Evolutionary conservation across 768 basidiomycete genomes (phyloP).

Genomic region (Trametes cingulata): DNA sequence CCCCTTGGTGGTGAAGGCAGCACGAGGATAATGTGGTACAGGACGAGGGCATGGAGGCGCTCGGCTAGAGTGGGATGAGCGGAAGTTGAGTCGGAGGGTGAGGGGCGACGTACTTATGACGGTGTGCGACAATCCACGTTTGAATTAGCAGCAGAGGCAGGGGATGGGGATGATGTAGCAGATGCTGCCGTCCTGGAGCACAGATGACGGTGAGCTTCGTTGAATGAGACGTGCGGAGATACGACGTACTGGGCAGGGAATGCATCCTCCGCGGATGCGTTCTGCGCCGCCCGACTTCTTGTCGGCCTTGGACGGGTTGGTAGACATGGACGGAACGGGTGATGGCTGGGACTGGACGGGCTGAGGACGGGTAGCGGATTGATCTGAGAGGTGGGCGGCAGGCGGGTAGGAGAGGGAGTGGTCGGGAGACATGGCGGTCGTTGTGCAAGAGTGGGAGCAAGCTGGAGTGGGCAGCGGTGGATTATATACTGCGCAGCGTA

Average conservation of each 20-base stretch:
- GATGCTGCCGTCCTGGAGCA: slow-evolving; percentile 5
- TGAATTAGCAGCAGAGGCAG: slow-evolving; percentile 9
- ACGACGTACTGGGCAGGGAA: slow-evolving; percentile 5
- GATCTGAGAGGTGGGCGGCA: neutral
- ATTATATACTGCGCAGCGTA: too few relatives aligned
- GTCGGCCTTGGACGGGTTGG: neutral
- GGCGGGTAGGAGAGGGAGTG: slow-evolving; percentile 4
- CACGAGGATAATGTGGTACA: too few relatives aligned
- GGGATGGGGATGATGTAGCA: slow-evolving; percentile 14
- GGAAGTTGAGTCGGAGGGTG: too few relatives aligned
- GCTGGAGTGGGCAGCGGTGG: too few relatives aligned
- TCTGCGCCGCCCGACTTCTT: neutral
- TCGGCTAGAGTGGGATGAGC: too few relatives aligned
- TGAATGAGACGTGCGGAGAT: too few relatives aligned
- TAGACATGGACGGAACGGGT: neutral
- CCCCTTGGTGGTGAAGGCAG: too few relatives aligned
- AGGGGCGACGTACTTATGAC: too few relatives aligned
- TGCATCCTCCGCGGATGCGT: slow-evolving; percentile 5
- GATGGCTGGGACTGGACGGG: neutral
- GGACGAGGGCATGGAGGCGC: too few relatives aligned
- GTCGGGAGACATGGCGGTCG: neutral
- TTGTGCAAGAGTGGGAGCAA: too few relatives aligned
- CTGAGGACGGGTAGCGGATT: neutral
- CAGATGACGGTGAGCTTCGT: neutral
- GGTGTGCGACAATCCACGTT: too few relatives aligned